phyloP scores from a whole-genome alignment of 208 protist species.

The Entamoeba histolytica region DNA sequence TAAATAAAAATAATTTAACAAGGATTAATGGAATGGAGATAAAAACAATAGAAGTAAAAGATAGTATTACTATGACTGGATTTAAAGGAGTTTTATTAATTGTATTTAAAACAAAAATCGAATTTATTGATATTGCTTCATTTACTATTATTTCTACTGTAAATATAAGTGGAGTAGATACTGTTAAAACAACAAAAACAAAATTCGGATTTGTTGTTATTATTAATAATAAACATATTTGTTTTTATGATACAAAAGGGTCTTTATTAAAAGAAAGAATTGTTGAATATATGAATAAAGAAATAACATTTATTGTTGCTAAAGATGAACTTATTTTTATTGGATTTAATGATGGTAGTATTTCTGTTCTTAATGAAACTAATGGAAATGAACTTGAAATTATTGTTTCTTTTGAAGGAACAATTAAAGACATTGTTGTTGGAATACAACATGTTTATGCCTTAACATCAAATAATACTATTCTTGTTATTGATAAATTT shows the following conservation, averaged over 20 bases:
- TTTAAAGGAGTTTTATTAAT: too few species aligned
- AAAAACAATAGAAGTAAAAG: too few species aligned
- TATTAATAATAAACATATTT: neutral
- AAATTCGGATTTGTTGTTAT: neutral
- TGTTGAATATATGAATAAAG: neutral
- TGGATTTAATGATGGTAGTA: neutral
- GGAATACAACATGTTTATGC: neutral
- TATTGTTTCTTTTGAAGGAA: neutral
- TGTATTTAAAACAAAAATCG: too few species aligned
- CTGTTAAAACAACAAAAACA: neutral
- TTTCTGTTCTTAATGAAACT: neutral
- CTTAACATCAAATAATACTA: neutral
- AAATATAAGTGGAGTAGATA: neutral
- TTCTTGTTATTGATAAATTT: neutral
- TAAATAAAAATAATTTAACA: too few species aligned
- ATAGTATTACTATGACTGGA: too few species aligned
- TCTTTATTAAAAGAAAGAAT: neutral
- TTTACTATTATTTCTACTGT: too few species aligned
- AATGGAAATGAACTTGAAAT: neutral
- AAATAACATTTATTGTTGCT: neutral
- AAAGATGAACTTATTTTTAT: neutral
- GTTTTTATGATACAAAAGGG: neutral
- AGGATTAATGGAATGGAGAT: too few species aligned
- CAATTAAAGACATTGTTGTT: neutral
- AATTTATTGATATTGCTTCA: too few species aligned